Percentiles rank a stretch among this genome's conserved stretches.
phyloP scores from a whole-genome alignment of 768 basidiomycete genomes.

The Phaffia australis region DNA sequence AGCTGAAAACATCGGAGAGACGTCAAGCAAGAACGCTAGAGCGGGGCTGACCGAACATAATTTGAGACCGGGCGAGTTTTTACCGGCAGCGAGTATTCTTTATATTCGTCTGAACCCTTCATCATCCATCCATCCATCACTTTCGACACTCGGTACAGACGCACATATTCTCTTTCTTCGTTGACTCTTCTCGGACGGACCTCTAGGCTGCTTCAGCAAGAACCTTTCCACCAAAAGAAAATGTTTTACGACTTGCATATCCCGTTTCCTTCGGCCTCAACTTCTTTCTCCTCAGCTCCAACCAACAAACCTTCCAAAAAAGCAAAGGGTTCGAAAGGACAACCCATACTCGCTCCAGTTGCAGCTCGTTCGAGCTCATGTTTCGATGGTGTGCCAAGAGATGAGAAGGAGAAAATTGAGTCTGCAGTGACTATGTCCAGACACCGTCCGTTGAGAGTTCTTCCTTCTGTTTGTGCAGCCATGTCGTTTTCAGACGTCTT shows the following conservation, averaged over 20 bases:
- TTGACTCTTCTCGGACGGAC: no score
- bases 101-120: no score
- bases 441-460: conserved; percentile 6
- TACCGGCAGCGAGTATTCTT: no score
- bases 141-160: no score
- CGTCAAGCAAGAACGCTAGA: no score
- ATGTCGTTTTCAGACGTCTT: background rate
- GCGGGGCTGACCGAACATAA: no score
- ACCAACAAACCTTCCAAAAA: conserved; percentile 16
- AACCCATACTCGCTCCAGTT: background rate
- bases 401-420: conserved; percentile 27
- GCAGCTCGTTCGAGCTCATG: background rate
- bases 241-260: conserved; percentile 24
- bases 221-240: no score
- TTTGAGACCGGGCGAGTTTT: no score
- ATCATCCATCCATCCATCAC: no score
- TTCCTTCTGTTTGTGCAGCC: background rate
- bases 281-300: conserved; percentile 3
- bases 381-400: background rate
- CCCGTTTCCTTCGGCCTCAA: conserved; percentile 18
- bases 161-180: no score
- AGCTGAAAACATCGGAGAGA: no score
- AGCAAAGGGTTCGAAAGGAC: background rate
- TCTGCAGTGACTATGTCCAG: conserved; percentile 70
- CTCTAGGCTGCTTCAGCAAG: no score